Evolutionary conservation across 2,329 filamentous ascomycete genomes (phyloP), one percentile per base, ranked within the genome.

Genomic region (Scedosporium dehoogii): DNA sequence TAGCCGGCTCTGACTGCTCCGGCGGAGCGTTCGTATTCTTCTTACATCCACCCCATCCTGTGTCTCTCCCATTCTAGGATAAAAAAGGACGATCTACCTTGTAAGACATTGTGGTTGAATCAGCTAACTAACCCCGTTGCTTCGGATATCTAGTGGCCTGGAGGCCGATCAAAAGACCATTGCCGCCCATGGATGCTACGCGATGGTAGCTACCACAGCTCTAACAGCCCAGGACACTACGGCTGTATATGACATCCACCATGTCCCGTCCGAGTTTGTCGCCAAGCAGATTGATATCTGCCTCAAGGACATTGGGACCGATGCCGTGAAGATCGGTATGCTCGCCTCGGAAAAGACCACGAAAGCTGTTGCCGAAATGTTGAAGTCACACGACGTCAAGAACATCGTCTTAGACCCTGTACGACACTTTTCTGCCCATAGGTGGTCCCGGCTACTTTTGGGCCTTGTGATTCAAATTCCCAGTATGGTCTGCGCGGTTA

Each of bases 161-260:
- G 93, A 99, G 74, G 94, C 93, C 46, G 93, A 97, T 73, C 92
- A 97, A 72, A 96, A 96, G 73, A 92, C 96, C 65, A 88, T 96
- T 64, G 89, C 92, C 55, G 91, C 90, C 18, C 92, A 97, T 82
- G 87, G 89, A 64, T 94, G 90, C 76, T 97, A 97, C 80, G 92
- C 91, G 64, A 96, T 97, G 86, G 97, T 93, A 59, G 91, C 92
- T 23, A 97, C 93, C 9, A 96, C 93, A 14, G 93, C 93, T 21
- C 78, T 99, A 70, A 99, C 94, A n/a, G 92, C 91, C 16, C 94
- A 97, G 72, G 96, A 97, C 74, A 99, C 94, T 0, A 81, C 84
- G 61, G 91, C 91, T 4, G 92, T 97, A 14, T 80, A 85, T 65
- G 91, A 83, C 66, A 91, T 97, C 60, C 91, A 96, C 70, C 78